Conservation (phyloP, 179 eudicot genomes). For the Silene vulgaris region DNA sequence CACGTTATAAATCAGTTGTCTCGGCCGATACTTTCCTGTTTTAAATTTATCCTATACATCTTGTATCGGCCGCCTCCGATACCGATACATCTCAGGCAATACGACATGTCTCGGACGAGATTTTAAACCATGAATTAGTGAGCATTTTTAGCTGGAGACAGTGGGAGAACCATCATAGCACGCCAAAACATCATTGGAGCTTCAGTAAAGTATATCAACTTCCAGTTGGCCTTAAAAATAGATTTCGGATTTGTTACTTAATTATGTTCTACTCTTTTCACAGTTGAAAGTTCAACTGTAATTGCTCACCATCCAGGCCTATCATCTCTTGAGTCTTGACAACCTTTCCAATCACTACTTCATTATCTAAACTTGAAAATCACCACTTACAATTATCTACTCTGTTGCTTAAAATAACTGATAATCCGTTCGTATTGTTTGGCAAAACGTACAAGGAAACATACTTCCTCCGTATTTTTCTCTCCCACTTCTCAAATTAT, state of each 20-base stretch:
- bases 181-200: background rate
- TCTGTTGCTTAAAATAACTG: background rate
- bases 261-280: too few relatives aligned
- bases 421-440: background rate
- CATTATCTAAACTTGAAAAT: background rate
- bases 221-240: background rate
- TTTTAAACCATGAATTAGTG: too few relatives aligned
- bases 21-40: too few relatives aligned
- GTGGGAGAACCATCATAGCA: background rate
- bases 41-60: too few relatives aligned
- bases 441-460: background rate
- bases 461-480: too few relatives aligned
- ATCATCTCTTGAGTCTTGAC: slow-evolving; percentile 1
- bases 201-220: background rate
- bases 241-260: too few relatives aligned
- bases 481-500: too few relatives aligned
- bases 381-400: background rate
- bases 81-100: too few relatives aligned
- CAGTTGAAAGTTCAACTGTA: background rate
- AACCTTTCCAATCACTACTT: background rate
- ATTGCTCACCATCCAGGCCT: background rate
- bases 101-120: too few relatives aligned
- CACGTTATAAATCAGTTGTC: too few relatives aligned
- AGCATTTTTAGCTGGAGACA: background rate
- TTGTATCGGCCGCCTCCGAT: too few relatives aligned